Evolutionary conservation across 345 rosid genomes (phyloP).

Genomic region (Lepidium didymum): DNA sequence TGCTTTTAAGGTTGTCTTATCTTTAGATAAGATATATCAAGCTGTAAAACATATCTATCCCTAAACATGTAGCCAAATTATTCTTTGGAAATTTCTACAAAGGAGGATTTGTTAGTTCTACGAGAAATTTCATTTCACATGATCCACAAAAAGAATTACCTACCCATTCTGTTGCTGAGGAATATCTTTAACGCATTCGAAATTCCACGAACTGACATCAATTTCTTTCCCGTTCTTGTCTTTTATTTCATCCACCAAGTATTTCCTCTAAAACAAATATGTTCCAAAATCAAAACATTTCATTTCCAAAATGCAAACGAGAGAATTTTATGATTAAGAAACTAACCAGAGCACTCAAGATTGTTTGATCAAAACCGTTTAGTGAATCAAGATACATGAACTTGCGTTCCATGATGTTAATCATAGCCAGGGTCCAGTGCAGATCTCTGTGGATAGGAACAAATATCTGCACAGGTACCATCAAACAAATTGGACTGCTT

Average conservation of each 20-base stretch:
- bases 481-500: neutral
- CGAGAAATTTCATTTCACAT: neutral
- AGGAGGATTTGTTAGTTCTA: neutral
- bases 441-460: constrained; percentile 68
- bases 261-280: constrained; percentile 50
- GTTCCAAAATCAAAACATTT: neutral
- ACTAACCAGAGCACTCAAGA: constrained; percentile 51
- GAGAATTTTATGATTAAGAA: neutral
- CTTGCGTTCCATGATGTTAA: constrained; percentile 66
- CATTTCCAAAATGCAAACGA: neutral
- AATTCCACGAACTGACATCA: constrained; percentile 60
- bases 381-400: constrained; percentile 93
- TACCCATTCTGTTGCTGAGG: constrained; percentile 81
- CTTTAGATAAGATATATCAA: neutral
- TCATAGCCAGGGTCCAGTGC: constrained; percentile 93
- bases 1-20: neutral
- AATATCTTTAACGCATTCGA: constrained; percentile 58
- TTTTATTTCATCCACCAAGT: constrained; percentile 73
- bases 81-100: no score
- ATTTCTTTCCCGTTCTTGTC: constrained; percentile 63
- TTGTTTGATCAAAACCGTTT: constrained; percentile 35
- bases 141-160: neutral
- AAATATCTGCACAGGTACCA: constrained; percentile 56
- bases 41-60: neutral
- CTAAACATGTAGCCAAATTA: neutral